Percentiles rank a stretch among this genome's conserved stretches.
Evolutionary conservation across 1,139 yeast species (phyloP).

Genomic region (Nakaseomyces sp.): DNA sequence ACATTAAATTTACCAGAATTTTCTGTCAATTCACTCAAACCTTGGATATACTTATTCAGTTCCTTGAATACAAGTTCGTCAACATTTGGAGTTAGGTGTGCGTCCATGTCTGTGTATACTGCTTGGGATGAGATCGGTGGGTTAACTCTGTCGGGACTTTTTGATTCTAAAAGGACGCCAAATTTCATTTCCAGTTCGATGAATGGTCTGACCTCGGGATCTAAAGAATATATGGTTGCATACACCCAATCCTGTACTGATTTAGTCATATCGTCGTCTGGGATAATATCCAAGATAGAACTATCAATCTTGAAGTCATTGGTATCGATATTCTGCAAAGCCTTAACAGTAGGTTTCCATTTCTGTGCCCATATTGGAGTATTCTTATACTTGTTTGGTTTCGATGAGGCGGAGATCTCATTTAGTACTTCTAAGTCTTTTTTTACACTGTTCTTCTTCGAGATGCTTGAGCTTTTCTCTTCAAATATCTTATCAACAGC

Average conservation of each 20-base stretch:
- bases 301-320: constrained; percentile 30
- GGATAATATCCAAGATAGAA: constrained; percentile 63
- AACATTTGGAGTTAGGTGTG: constrained; percentile 61
- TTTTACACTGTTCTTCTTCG: constrained; percentile 29
- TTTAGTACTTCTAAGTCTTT: constrained; percentile 26
- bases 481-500: constrained; percentile 26
- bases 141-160: constrained; percentile 44
- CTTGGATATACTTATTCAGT: constrained; percentile 48
- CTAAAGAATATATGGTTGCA: constrained; percentile 62
- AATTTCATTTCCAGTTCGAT: constrained; percentile 79
- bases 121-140: constrained; percentile 74
- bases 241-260: constrained; percentile 84
- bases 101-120: constrained; percentile 46
- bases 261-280: constrained; percentile 74
- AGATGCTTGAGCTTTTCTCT: constrained; percentile 25
- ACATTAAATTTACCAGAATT: constrained; percentile 37
- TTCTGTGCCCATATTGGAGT: constrained; percentile 84
- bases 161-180: constrained; percentile 65
- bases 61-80: constrained; percentile 60
- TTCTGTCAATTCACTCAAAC: constrained; percentile 42
- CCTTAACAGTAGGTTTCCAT: constrained; percentile 45
- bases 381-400: constrained; percentile 54
- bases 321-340: constrained; percentile 27
- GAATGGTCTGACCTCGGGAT: constrained; percentile 47
- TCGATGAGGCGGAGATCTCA: constrained; percentile 31